phyloP scores from a whole-genome alignment of 2,329 filamentous ascomycete genomes.

The Ophiocordyceps unilateralis region DNA sequence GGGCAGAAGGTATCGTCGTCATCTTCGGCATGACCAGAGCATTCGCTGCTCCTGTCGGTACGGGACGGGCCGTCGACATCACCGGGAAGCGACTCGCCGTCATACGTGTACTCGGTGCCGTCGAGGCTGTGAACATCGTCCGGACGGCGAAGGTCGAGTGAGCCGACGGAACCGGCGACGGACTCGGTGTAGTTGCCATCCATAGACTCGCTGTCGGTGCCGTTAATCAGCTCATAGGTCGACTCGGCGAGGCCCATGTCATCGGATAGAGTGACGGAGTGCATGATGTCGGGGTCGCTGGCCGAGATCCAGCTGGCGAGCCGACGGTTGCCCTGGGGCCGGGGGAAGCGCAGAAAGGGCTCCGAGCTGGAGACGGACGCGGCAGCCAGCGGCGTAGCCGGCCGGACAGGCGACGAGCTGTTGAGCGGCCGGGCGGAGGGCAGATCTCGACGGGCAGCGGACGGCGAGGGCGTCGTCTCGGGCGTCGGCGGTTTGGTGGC shows the following conservation, averaged over 20 bases:
- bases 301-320: constrained; percentile 43
- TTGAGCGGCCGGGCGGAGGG: constrained; percentile 8
- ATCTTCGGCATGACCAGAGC: neutral
- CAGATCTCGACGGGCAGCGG: neutral
- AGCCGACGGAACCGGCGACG: constrained; percentile 30
- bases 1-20: neutral
- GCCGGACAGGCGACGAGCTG: neutral
- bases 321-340: constrained; percentile 33
- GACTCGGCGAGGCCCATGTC: constrained; percentile 37
- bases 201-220: constrained; percentile 35
- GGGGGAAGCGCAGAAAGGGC: constrained; percentile 37
- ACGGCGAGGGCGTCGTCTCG: constrained; percentile 6
- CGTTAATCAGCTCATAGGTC: constrained; percentile 37
- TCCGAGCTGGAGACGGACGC: constrained; percentile 26
- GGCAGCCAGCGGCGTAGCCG: constrained; percentile 5
- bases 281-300: constrained; percentile 40
- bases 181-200: constrained; percentile 30
- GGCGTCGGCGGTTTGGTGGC: constrained; percentile 10
- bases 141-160: constrained; percentile 28
- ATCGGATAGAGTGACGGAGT: constrained; percentile 22
- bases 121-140: constrained; percentile 35
- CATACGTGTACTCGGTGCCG: constrained; percentile 29
- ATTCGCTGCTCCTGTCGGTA: neutral
- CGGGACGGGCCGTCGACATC: constrained; percentile 9
- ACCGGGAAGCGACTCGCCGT: constrained; percentile 22